These are phyloP conservation scores for Debaryomyces hansenii DNA, from an alignment of 805 yeast species.

Conservation along the genomic window DNA sequence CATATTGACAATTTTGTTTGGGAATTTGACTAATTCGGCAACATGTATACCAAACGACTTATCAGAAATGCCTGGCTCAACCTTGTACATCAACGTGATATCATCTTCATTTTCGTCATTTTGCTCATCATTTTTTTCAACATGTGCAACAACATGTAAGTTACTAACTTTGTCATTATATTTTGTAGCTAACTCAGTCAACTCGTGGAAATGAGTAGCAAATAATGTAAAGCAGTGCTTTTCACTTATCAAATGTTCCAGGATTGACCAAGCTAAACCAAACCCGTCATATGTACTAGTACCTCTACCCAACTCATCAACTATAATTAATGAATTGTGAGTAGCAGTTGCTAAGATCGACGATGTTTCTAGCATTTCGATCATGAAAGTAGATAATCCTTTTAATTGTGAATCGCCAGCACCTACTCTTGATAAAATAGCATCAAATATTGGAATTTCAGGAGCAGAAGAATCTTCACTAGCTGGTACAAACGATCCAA, in stretches of 20 bases:
- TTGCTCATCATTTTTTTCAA: conserved; percentile 48
- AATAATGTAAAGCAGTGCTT: conserved; percentile 80
- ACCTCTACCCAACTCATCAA: conserved; percentile 96
- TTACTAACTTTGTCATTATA: conserved; percentile 64
- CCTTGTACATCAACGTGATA: conserved; percentile 86
- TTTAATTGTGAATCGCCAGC: conserved; percentile 97
- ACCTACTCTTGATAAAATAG: conserved; percentile 94
- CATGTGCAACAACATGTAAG: conserved; percentile 91
- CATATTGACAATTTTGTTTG: conserved; percentile 86
- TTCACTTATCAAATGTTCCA: conserved; percentile 74
- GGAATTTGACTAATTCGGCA: conserved; percentile 93
- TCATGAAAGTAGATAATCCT: conserved; percentile 89
- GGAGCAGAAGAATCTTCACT: conserved; percentile 48
- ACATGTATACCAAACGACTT: conserved; percentile 98
- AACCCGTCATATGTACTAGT: conserved; percentile 91
- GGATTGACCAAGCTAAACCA: conserved; percentile 96
- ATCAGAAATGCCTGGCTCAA: conserved; percentile 94
- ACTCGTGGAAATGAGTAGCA: conserved; percentile 97
- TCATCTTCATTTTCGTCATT: conserved; percentile 47
- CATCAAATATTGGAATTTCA: conserved; percentile 82
- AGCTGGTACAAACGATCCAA: conserved; percentile 84
- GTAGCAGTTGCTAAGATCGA: conserved; percentile 82
- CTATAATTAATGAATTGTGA: conserved; percentile 73
- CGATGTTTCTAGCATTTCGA: conserved; percentile 94
- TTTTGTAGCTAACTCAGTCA: conserved; percentile 73